A percentile compares a stretch with the other conserved stretches of the same genome.
These are phyloP conservation scores for Boletus tylopilopsis DNA, from an alignment of 768 basidiomycete species.

Conservation along the genomic window DNA sequence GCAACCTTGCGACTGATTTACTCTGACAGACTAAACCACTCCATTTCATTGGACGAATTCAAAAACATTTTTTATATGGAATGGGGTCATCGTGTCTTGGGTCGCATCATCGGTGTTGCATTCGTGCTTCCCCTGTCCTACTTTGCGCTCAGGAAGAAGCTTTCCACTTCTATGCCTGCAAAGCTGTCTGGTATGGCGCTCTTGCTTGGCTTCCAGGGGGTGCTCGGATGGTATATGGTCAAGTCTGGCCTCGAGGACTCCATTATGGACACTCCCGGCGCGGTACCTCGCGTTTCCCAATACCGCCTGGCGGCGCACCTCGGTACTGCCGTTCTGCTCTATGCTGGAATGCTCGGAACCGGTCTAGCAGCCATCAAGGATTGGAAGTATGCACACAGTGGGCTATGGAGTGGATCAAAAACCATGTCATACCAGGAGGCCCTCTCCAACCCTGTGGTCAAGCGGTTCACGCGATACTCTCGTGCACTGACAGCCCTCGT, in stretches of 20 bases:
- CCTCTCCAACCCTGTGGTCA: slow-evolving; percentile 54
- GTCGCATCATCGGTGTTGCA: slow-evolving; percentile 76
- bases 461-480: slow-evolving; percentile 54
- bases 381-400: slow-evolving; percentile 62
- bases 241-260: slow-evolving; percentile 90
- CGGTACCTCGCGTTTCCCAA: slow-evolving; percentile 93
- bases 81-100: slow-evolving; percentile 93
- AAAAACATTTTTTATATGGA: slow-evolving; percentile 98
- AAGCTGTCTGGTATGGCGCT: slow-evolving; percentile 69
- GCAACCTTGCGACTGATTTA: not conserved
- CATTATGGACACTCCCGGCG: slow-evolving; percentile 72
- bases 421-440: slow-evolving; percentile 41
- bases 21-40: slow-evolving; percentile 72
- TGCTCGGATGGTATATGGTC: slow-evolving; percentile 99
- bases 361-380: slow-evolving; percentile 77
- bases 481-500: slow-evolving; percentile 73
- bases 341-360: slow-evolving; percentile 85
- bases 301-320: slow-evolving; percentile 95
- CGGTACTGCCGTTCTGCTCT: slow-evolving; percentile 87
- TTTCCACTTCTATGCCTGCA: slow-evolving; percentile 58
- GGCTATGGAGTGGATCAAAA: slow-evolving; percentile 54
- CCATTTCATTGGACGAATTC: slow-evolving; percentile 85
- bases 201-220: slow-evolving; percentile 88
- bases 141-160: slow-evolving; percentile 67
- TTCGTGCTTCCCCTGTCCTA: slow-evolving; percentile 86